Evolutionary conservation across 305 asterid species (phyloP).

Genomic region (Fraxinus paxiana): DNA sequence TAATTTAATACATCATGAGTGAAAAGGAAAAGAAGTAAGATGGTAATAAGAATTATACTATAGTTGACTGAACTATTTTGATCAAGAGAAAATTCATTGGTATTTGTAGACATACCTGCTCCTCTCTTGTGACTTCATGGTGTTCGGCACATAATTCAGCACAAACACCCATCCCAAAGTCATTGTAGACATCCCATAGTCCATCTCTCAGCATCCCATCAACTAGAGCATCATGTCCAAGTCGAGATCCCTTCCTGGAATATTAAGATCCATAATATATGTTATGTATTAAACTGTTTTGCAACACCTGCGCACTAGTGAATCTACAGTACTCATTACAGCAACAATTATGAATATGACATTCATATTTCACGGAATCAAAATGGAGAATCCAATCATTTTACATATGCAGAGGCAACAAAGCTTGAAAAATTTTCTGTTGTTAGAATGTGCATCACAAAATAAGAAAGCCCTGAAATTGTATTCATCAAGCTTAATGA

Average conservation of each 20-base stretch:
- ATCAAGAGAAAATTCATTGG: neutral
- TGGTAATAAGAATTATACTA: neutral
- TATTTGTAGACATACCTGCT: constrained; percentile 55
- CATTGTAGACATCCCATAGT: constrained; percentile 91
- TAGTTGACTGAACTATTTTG: neutral
- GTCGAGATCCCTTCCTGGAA: constrained; percentile 92
- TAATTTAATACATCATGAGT: neutral
- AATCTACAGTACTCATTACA: neutral
- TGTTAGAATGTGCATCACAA: constrained; percentile 4
- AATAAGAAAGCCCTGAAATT: neutral
- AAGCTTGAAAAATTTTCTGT: neutral
- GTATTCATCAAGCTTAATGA: neutral
- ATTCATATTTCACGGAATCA: neutral
- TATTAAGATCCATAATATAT: constrained; percentile 22
- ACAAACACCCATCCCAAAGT: constrained; percentile 94
- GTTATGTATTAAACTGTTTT: neutral
- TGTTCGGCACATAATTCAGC: constrained; percentile 90
- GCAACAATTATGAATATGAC: neutral
- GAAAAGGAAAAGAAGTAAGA: constrained; percentile 1
- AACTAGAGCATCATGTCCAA: constrained; percentile 91
- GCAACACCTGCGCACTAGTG: constrained; percentile 3
- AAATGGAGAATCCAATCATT: neutral
- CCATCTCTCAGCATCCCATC: constrained; percentile 99
- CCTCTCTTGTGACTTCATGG: constrained; percentile 76
- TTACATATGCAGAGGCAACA: neutral